Evolutionary conservation across 2,329 filamentous ascomycete species (phyloP), one percentile per base, ranked within the genome.

Genomic region (Paraphaeosphaeria minitans): DNA sequence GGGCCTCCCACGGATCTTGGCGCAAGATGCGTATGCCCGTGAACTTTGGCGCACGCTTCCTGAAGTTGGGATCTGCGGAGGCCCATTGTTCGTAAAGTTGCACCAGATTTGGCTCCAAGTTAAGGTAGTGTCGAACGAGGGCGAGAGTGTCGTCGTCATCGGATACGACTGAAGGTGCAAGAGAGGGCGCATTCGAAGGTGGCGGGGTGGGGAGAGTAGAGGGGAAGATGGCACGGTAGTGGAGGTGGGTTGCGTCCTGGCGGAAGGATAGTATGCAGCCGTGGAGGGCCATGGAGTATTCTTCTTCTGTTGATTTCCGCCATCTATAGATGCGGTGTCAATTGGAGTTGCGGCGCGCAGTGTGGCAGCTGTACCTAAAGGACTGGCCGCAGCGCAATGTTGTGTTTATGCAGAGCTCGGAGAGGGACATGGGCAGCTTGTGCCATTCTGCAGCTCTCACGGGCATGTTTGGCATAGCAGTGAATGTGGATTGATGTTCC

Each of bases 361-460:
- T 16, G 35, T 16, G 53, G 35, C 14, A 8, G n/a, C 41, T 65
- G 59, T 76, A 87, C 85, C 87, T 80, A 67, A 99, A 99, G 0
- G 94, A 97, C 76, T 99, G 95, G 3, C 95, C 95, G 75, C 95
- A 99, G 62, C 94, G 89, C 35, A 99, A 81, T 0, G 93, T 97
- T 0, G 94, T 99, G 69, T 97, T 92, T 65, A 99, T 93, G 75
- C 92, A 97, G 4, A 99, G 85, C 74, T 99, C 95, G 4, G 88
- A 86, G 35, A 97, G 80, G 60, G 84, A 90, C 42, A 97, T 81
- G 24, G 95, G 93, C 66, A 99, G 80, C 80, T 91, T 96, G 64
- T 87, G 87, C 95, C 95, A 99, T 74, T 92, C 90, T 16, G 88
- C 83, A n/a, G 87, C 81, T 31, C 82, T 83, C 35, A 81, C 66